Base-by-base conservation (phyloP, 2,329 filamentous ascomycete genomes). In the Ophiocordyceps camponoti-floridani region DNA sequence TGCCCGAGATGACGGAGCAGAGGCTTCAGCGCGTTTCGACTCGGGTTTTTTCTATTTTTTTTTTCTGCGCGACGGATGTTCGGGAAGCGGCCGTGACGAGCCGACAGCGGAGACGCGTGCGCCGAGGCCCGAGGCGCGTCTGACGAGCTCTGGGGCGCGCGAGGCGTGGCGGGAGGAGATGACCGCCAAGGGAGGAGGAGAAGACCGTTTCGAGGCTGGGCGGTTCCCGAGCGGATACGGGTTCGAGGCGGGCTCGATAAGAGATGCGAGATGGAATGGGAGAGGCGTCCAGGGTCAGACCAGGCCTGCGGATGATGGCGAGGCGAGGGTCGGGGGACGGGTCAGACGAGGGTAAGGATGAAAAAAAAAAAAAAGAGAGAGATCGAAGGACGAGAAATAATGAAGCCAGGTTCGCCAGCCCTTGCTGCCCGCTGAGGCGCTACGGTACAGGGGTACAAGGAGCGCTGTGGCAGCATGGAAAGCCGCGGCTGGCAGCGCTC, bases 101-200 rank as follows among this genome's bases (percentile, higher is more conserved):
- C 8, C 35, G 35, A 38, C 28, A 16, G 41, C 30, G 41, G 38
- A 27, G 35, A 43, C 44, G 46, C 46, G 44, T 43, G 16, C 38
- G 19, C 38, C 38, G 19, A 40, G 18, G 19, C 38, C 14, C 14
- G 42, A 33, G n/a, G 35, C 35, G 38, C 38, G 38, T 13, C 5
- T 8, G 11, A 6, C 38, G 8, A 18, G 16, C 7, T 23, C n/a
- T 18, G 14, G 35, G 35, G 35, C 35, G 35, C 35, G 35, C 35
- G n/a, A 18, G 18, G 35, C 35, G 35, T 16, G 35, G 35, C n/a
- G 35, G 14, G 35, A 38, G 35, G 4, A 38, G 35, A 38, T 38
- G 14, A 8, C 35, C 14, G 35, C 35, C 35, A n/a, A 38, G n/a
- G n/a, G 35, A 38, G 35, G 8, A 18, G 1, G 35, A 38, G n/a